These are phyloP conservation scores for Phytophthora constricta DNA, from an alignment of 352 stramenopile genomes.

Conservation along the genomic window DNA sequence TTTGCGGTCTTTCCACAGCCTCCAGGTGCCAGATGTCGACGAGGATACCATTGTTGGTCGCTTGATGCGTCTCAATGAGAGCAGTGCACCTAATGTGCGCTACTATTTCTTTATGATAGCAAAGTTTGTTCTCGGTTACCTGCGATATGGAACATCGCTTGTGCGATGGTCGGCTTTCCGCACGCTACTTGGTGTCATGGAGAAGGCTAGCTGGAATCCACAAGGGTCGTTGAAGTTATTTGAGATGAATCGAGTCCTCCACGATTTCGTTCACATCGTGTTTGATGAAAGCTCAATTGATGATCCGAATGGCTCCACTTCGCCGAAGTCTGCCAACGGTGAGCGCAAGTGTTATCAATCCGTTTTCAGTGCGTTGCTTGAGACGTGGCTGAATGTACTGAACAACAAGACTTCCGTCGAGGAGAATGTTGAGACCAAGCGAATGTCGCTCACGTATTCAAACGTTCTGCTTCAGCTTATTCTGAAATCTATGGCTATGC, in stretches of 20 bases:
- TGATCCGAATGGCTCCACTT: slow-evolving; percentile 10
- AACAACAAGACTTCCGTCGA: slow-evolving; percentile 45
- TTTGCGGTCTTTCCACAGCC: slow-evolving; percentile 54
- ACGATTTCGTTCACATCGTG: slow-evolving; percentile 60
- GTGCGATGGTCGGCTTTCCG: slow-evolving; percentile 65
- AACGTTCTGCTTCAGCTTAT: slow-evolving; percentile 69
- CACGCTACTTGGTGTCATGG: slow-evolving; percentile 58
- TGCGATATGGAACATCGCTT: slow-evolving; percentile 47
- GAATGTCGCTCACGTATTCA: slow-evolving; percentile 55
- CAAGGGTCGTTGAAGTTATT: slow-evolving; percentile 42
- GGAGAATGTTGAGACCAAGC: slow-evolving; percentile 52
- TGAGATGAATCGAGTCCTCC: slow-evolving; percentile 53
- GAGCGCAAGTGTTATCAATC: slow-evolving; percentile 24
- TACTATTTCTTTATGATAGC: slow-evolving; percentile 64
- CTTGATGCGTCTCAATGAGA: slow-evolving; percentile 42
- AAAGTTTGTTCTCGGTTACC: slow-evolving; percentile 56
- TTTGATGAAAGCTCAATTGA: slow-evolving; percentile 62
- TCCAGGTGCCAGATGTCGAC: not conserved
- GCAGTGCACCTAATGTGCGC: slow-evolving; percentile 43
- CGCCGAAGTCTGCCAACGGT: not conserved
- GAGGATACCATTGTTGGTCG: slow-evolving; percentile 42
- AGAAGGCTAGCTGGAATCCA: slow-evolving; percentile 60
- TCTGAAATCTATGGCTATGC: slow-evolving; percentile 71
- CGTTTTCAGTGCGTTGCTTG: slow-evolving; percentile 49
- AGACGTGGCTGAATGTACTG: slow-evolving; percentile 66